Percentiles rank a stretch among this genome's conserved stretches.
Evolutionary conservation across 495 filamentous ascomycete genomes (phyloP).

Genomic region (Penicillium verhagenii): DNA sequence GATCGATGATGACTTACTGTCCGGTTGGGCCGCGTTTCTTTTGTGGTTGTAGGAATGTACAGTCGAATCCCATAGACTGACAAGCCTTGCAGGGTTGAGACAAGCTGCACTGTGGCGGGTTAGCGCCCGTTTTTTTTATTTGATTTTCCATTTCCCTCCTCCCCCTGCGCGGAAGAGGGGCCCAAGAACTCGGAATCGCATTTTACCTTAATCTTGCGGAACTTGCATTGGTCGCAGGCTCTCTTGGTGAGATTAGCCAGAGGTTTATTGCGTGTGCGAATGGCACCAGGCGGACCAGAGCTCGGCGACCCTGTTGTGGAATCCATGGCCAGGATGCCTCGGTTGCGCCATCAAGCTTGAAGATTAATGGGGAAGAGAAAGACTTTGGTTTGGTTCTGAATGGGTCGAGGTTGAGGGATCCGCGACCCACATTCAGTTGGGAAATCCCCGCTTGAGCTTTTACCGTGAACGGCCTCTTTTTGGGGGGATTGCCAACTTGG

Average conservation of each 20-base stretch:
- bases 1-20: constrained; percentile 33
- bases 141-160: too few species aligned
- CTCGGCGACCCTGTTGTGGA: constrained; percentile 20
- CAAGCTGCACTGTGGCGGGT: constrained; percentile 37
- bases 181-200: background rate
- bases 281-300: constrained; percentile 20
- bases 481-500: too few species aligned
- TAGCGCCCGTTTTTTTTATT: constrained; percentile 17
- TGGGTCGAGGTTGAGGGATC: constrained; percentile 15
- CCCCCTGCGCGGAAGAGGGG: constrained; percentile 5
- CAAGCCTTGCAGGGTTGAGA: constrained; percentile 42
- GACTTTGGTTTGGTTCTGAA: constrained; percentile 1
- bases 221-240: constrained; percentile 45
- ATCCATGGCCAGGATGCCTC: constrained; percentile 19
- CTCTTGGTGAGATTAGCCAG: constrained; percentile 31
- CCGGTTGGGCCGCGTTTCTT: constrained; percentile 44
- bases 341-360: constrained; percentile 15
- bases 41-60: constrained; percentile 45
- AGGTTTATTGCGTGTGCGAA: constrained; percentile 31
- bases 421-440: constrained; percentile 9
- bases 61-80: constrained; percentile 43
- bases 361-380: background rate
- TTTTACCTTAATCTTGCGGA: constrained; percentile 45
- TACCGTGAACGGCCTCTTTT: constrained; percentile 4
- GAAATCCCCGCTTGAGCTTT: constrained; percentile 3